Evolutionary conservation across 805 yeast species (phyloP), one percentile per base, ranked within the genome.

Genomic region (Sugiyamaella floridensis): DNA sequence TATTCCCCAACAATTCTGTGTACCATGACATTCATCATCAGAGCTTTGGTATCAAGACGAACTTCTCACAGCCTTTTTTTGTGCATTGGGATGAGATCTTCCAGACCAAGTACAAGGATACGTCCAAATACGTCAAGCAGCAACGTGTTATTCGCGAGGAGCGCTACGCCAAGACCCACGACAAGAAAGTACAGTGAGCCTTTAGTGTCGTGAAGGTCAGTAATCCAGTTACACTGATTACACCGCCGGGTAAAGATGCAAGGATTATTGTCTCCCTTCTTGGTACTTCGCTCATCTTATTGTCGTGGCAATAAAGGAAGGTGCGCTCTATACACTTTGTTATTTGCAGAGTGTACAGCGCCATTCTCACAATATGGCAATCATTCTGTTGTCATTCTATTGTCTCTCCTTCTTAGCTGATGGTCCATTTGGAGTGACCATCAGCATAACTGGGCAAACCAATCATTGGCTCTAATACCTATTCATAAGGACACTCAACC

Each of bases 21-120:
- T 93, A 89, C 69, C 99, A 93, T 65, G 99, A 93, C 70, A 90
- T 93, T 61, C 99, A 93, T 67, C 99, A 93, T 71, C 99, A 93
- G 75, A 82, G 81, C 62, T 93, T 92, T 76, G 99, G 99, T 40
- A 82, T 93, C 71, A 89, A 89, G 74, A 82, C 85, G 53, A 93
- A 93, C 72, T 93, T 83, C 65, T 84, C 95, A 12, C 99, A 93
- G 75, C 99, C 99, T 3, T 93, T 92, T 73, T 93, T 93, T 71
- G 85, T 89, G 1, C 82, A 89, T 65, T 93, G 99, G 99, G 99
- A 93, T 69, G 71, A 71, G 49, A 57, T 83, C 47, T 76, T 79
- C 52, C 79, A 81, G 51, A 89, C 98, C 1, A 82, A 83, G 63
- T 90, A 84, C 71, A 74, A 80, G 66, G 79, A 79, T 20, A 71